These are phyloP conservation scores for Citrus hindsii DNA, from an alignment of 345 rosid species.

Conservation along the genomic window DNA sequence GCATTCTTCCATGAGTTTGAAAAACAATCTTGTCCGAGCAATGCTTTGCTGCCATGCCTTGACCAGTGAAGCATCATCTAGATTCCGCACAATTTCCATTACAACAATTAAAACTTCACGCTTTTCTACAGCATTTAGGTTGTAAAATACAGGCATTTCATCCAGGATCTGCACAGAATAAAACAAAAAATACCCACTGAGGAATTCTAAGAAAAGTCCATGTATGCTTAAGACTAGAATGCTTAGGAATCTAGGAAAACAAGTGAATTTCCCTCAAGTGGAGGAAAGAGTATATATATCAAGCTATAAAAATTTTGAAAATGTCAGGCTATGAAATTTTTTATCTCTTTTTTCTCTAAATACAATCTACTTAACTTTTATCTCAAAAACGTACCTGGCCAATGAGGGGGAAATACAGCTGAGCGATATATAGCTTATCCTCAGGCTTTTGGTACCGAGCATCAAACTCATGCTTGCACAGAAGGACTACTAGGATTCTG, in stretches of 20 bases:
- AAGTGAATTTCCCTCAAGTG: neutral
- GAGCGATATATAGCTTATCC: slow-evolving; percentile 96
- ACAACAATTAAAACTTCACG: slow-evolving; percentile 91
- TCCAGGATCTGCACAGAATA: slow-evolving; percentile 79
- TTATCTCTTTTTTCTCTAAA: no score
- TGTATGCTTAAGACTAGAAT: neutral
- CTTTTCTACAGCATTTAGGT: slow-evolving; percentile 89
- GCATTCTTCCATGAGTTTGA: slow-evolving; percentile 98
- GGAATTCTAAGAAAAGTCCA: neutral
- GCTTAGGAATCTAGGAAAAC: neutral
- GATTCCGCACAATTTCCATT: slow-evolving; percentile 90
- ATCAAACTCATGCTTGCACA: slow-evolving; percentile 98
- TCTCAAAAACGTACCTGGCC: slow-evolving; percentile 60
- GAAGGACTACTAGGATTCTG: slow-evolving; percentile 80
- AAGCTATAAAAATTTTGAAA: neutral
- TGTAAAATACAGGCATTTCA: slow-evolving; percentile 99
- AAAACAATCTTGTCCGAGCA: slow-evolving; percentile 93
- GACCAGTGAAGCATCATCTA: slow-evolving; percentile 86
- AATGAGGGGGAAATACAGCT: slow-evolving; percentile 86
- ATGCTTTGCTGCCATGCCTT: slow-evolving; percentile 99
- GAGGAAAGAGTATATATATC: neutral
- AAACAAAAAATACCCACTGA: slow-evolving; percentile 19
- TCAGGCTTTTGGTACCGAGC: slow-evolving; percentile 97
- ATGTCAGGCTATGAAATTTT: neutral
- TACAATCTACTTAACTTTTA: no score